Evolutionary conservation across 2,329 filamentous ascomycete genomes (phyloP).

Genomic region (Colletotrichum lindemuthianum): DNA sequence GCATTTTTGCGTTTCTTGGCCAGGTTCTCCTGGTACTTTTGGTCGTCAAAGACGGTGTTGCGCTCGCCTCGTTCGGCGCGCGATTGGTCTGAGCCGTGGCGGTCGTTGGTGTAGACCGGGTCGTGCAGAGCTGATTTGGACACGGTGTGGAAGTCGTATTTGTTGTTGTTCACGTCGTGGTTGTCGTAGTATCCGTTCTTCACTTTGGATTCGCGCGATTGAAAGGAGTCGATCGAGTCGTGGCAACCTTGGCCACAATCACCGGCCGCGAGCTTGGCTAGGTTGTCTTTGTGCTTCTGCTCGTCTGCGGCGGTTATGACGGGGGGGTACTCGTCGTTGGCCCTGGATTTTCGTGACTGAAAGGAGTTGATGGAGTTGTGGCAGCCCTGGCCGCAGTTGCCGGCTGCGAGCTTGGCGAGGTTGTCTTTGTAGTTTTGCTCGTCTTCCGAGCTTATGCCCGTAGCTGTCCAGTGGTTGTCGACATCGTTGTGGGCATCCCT

Average conservation of each 20-base stretch:
- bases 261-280: background rate
- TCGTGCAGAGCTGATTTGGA: background rate
- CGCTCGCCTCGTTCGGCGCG: conserved; percentile 8
- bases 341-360: background rate
- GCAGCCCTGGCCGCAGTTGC: conserved; percentile 3
- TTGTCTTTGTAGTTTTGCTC: conserved; percentile 15
- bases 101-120: no score
- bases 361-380: background rate
- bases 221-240: background rate
- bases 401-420: background rate
- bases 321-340: background rate
- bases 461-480: background rate
- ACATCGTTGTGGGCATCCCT: background rate
- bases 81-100: no score
- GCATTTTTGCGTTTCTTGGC: background rate
- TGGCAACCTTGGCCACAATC: conserved; percentile 1
- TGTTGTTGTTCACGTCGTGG: background rate
- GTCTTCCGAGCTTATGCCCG: background rate
- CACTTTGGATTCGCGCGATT: background rate
- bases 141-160: background rate
- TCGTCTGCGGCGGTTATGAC: background rate
- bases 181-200: background rate
- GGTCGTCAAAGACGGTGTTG: conserved; percentile 2
- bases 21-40: conserved; percentile 18
- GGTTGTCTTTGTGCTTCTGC: conserved; percentile 11